Evolutionary conservation across 1,139 yeast species (phyloP).

Genomic region (Ogataea hybrid): DNA sequence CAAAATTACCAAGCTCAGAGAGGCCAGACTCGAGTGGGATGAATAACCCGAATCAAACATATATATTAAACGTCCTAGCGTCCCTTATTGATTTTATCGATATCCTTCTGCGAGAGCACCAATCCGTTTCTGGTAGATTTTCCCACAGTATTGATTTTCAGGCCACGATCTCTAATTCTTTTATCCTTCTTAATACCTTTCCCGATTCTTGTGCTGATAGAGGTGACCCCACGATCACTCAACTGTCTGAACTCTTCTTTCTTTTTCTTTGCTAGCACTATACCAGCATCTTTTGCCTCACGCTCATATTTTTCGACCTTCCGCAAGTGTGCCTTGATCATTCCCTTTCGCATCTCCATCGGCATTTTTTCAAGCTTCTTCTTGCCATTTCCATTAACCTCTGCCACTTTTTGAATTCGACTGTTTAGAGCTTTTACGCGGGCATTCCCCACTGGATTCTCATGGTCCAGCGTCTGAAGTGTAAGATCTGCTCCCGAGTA

Average conservation of each 20-base stretch:
- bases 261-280: slow-evolving; percentile 63
- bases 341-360: slow-evolving; percentile 82
- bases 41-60: slow-evolving; percentile 21
- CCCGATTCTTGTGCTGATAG: slow-evolving; percentile 58
- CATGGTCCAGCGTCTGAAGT: slow-evolving; percentile 60
- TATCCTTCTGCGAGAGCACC: slow-evolving; percentile 68
- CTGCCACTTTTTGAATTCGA: slow-evolving; percentile 57
- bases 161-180: slow-evolving; percentile 66
- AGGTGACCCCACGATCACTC: slow-evolving; percentile 53
- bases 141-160: slow-evolving; percentile 73
- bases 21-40: slow-evolving; percentile 45
- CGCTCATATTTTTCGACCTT: slow-evolving; percentile 59
- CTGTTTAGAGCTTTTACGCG: slow-evolving; percentile 71
- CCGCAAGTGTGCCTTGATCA: slow-evolving; percentile 55
- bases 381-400: slow-evolving; percentile 43
- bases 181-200: slow-evolving; percentile 35
- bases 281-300: slow-evolving; percentile 88
- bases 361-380: slow-evolving; percentile 74
- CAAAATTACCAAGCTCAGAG: slow-evolving; percentile 65
- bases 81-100: slow-evolving; percentile 41
- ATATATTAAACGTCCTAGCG: slow-evolving; percentile 1
- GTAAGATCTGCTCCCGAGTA: slow-evolving; percentile 79
- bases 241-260: slow-evolving; percentile 63
- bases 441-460: slow-evolving; percentile 78
- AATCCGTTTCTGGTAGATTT: slow-evolving; percentile 79